Base-by-base conservation (phyloP, 768 basidiomycete genomes). In the Rhodotorula taiwanensis region DNA sequence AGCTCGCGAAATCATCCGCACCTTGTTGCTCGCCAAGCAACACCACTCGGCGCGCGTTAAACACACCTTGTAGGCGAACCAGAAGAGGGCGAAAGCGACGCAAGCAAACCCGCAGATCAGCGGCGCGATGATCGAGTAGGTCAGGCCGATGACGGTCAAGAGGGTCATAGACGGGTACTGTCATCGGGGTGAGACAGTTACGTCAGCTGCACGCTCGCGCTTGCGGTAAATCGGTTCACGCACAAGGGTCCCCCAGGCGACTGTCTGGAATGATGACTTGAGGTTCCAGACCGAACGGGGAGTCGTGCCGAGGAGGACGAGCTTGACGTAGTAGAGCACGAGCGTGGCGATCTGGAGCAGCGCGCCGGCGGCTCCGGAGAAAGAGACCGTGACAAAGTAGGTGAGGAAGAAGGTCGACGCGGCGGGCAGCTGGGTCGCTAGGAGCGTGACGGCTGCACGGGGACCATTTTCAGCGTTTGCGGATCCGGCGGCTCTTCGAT, bases 341-440 rank as follows among this genome's bases (percentile, higher is more conserved):
- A 97, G 78, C 2, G 83, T 78, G 15, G 88, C 86, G 48, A 86
- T 81, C 70, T 86, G 86, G 41, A 95, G 78, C 76, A 97, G 86
- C 9, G 87, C 86, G 45, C 86, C 83, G 2, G 86, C 89, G 2
- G 85, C 82, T 16, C 84, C 89, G 6, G 89, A 76, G 36, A 95
- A 69, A 61, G 63, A 58, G n/a, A 55, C 52, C 2, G 69, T 72
- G 41, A 71, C 77, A 63, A 91, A 80, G 72, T 87, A 91, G 14
- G 89, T 90, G 56, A 93, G 78, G 84, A 93, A 94, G 82, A 93
- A 93, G 54, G 83, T 92, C 27, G 88, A 88, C 0, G 89, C 85
- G 64, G 80, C 76, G 0, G 95, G 94, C 52, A 99, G 79, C 50
- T 92, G 83, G 25, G 76, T 73, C 0, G 95, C 91, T 51, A 99